Base-by-base conservation (phyloP, 768 basidiomycete genomes). In the Calvatia gigantea region DNA sequence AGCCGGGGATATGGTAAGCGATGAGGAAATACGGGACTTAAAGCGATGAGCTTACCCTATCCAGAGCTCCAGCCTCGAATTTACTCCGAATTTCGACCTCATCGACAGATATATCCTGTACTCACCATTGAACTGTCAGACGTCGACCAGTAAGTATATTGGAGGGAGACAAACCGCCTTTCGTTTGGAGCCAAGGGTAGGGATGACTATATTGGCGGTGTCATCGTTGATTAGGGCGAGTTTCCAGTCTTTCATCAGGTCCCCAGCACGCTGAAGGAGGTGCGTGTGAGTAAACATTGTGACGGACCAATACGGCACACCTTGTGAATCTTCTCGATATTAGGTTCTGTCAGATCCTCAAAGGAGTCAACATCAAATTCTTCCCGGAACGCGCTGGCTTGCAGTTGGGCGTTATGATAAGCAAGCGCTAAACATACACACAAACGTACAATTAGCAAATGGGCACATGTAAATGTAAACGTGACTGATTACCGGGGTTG, bases 351-450 rank as follows among this genome's bases (percentile, higher is more conserved):
- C 61, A 86, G 71, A 69, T 99, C 96, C 59, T 90, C 86, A 58
- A 92, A 91, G 0, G 82, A 71, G 54, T 84, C 82, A 1, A 80
- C 75, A 65, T 96, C 85, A 60, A 87, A 97, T 56, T 94, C 84
- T 65, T 97, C 91, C 49, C 90, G 85, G 71, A 98, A 95, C 0
- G 97, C 97, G 51, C 84, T 86, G 6, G 96, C 92, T 70, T 97
- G 86, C 6, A 98, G 79, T 64, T 95, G 90, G 17, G 84, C 89
- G 68, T 95, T 94, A 66, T 95, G 91, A 61, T 83, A 93, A 11
- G 87, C 87, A 51, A 98, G 80, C 4, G 90, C 91, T 93, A 62
- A 38, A 53, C 38, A 56, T 15, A 31, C 28, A 11, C 44, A 46
- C 12, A 37, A 21, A 56, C 46, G 51, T 59, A 14, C n/a, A 45